These are phyloP conservation scores for Aspergillus sp. DNA, from an alignment of 2,329 filamentous ascomycete species.

Conservation along the genomic window DNA sequence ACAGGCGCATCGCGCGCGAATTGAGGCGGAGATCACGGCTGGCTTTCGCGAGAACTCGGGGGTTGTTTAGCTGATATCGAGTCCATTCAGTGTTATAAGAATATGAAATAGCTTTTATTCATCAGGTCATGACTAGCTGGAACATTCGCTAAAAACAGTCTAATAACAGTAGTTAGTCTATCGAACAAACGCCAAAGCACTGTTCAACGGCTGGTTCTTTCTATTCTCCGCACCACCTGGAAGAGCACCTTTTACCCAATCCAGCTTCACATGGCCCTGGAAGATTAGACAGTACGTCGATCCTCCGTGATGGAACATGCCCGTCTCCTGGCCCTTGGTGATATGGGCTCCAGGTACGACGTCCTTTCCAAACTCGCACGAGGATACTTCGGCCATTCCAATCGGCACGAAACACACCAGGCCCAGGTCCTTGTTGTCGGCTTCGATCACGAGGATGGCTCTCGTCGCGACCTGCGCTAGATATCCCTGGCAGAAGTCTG, in stretches of 20 bases:
- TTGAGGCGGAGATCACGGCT: no score
- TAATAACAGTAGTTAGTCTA: no score
- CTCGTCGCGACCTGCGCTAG: conserved; percentile 60
- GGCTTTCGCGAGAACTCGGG: no score
- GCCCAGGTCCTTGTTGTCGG: conserved; percentile 58
- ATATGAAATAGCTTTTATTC: no score
- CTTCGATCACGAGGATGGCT: conserved; percentile 62
- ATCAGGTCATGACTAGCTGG: no score
- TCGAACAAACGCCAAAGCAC: no score
- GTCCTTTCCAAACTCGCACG: conserved; percentile 55
- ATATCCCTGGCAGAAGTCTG: conserved; percentile 54
- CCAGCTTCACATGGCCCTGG: conserved; percentile 5
- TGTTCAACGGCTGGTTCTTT: no score
- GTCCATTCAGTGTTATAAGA: no score
- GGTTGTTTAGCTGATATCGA: no score
- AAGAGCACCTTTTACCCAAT: neutral
- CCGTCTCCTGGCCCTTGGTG: conserved; percentile 62
- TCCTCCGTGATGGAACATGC: conserved; percentile 72
- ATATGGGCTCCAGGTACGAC: conserved; percentile 60
- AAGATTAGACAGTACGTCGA: conserved; percentile 63
- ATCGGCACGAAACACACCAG: conserved; percentile 63
- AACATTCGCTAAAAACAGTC: no score
- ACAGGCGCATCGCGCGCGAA: no score
- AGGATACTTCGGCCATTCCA: conserved; percentile 68
- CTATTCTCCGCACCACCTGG: no score